Evolutionary conservation across 805 yeast genomes (phyloP).

Genomic region (Candida ovalis): DNA sequence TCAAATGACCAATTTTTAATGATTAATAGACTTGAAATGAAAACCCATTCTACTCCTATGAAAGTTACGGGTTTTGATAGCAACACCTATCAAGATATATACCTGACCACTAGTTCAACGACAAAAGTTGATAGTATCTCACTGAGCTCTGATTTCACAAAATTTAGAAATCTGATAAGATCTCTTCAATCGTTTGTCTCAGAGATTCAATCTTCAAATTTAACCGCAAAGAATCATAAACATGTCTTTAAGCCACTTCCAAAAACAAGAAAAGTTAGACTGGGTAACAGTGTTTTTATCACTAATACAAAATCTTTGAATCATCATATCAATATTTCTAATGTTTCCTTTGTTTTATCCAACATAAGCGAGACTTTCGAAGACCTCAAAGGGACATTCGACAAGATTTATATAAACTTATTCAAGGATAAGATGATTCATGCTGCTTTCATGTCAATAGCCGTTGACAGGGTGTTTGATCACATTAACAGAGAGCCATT

Average conservation of each 20-base stretch:
- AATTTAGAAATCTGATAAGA: slow-evolving; percentile 26
- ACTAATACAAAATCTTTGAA: slow-evolving; percentile 13
- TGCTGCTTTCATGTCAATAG: slow-evolving; percentile 11
- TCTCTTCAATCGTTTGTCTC: slow-evolving; percentile 7
- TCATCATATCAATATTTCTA: slow-evolving; percentile 13
- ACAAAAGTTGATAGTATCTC: slow-evolving; percentile 24
- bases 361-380: slow-evolving; percentile 33
- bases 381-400: slow-evolving; percentile 19
- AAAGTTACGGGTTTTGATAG: slow-evolving; percentile 24
- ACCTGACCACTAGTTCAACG: slow-evolving; percentile 12
- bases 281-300: slow-evolving; percentile 26
- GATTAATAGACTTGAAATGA: slow-evolving; percentile 21
- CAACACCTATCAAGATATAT: slow-evolving; percentile 27
- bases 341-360: slow-evolving; percentile 11
- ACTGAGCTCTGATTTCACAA: slow-evolving; percentile 25
- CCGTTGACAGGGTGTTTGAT: slow-evolving; percentile 6
- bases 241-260: not conserved
- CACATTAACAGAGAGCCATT: slow-evolving; percentile 25
- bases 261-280: slow-evolving; percentile 15
- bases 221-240: not conserved
- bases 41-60: not conserved
- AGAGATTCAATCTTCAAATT: slow-evolving; percentile 1
- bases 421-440: slow-evolving; percentile 14
- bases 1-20: slow-evolving; percentile 18
- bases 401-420: slow-evolving; percentile 14